These are phyloP conservation scores for Ogataea ramenticola DNA, from an alignment of 805 yeast genomes.

Conservation along the genomic window DNA sequence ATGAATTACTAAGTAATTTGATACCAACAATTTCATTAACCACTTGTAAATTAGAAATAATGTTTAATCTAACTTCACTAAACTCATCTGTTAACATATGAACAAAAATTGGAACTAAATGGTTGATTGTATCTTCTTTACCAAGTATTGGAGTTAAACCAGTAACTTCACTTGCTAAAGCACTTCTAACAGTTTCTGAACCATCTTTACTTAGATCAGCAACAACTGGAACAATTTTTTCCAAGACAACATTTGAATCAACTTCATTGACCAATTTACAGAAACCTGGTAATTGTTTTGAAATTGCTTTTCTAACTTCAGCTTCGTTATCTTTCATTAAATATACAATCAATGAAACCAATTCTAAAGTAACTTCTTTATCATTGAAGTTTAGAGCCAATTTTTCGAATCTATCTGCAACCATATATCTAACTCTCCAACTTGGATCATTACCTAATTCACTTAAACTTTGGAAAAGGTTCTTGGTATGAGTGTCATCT, in stretches of 20 bases:
- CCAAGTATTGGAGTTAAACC: slow-evolving; percentile 81
- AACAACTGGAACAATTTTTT: slow-evolving; percentile 75
- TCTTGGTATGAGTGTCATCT: slow-evolving; percentile 53
- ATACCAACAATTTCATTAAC: slow-evolving; percentile 95
- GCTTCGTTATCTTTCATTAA: slow-evolving; percentile 91
- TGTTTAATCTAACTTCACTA: slow-evolving; percentile 92
- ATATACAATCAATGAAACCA: slow-evolving; percentile 64
- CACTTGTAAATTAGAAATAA: slow-evolving; percentile 83
- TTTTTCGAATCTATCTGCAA: slow-evolving; percentile 84
- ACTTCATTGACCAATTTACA: slow-evolving; percentile 39
- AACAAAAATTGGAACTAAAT: slow-evolving; percentile 78
- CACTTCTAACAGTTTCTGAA: slow-evolving; percentile 88
- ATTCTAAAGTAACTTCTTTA: slow-evolving; percentile 48
- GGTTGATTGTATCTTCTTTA: slow-evolving; percentile 74
- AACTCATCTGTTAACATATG: slow-evolving; percentile 94
- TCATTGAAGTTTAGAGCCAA: slow-evolving; percentile 60
- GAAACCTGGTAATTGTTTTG: slow-evolving; percentile 82
- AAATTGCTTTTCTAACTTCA: slow-evolving; percentile 92
- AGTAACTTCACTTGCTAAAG: slow-evolving; percentile 83
- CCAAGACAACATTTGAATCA: slow-evolving; percentile 44
- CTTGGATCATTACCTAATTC: slow-evolving; percentile 79
- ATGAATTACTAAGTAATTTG: slow-evolving; percentile 73
- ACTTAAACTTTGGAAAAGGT: slow-evolving; percentile 57
- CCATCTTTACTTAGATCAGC: slow-evolving; percentile 82
- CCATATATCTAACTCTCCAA: slow-evolving; percentile 98